A percentile compares a stretch with the other conserved stretches of the same genome.
Evolutionary conservation across 108 stramenopile genomes (phyloP).

Genomic region (Nannochloropsis oceanica): DNA sequence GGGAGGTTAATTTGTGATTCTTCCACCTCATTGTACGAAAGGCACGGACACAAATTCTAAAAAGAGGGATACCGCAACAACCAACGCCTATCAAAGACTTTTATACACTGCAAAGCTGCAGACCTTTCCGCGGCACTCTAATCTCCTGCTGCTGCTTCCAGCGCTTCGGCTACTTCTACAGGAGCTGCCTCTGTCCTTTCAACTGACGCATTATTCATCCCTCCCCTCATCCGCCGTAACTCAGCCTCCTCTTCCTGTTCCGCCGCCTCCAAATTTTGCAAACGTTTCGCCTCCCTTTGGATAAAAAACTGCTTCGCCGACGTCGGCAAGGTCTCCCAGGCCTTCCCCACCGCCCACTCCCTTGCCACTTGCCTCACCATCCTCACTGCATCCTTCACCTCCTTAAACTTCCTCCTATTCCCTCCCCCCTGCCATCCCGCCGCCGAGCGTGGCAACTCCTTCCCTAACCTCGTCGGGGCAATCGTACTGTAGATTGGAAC

Average conservation of each 20-base stretch:
- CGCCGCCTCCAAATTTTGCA: neutral
- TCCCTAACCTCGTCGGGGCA: neutral
- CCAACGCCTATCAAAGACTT: too few species aligned
- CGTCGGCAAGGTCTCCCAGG: constrained; percentile 1
- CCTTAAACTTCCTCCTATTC: constrained; percentile 1
- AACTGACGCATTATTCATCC: too few species aligned
- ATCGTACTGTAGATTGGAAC: constrained; percentile 18
- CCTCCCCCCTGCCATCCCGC: constrained; percentile 2
- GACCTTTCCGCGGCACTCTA: too few species aligned
- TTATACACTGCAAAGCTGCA: too few species aligned
- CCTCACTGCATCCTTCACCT: constrained; percentile 10
- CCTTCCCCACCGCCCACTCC: constrained; percentile 11
- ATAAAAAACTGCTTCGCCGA: neutral
- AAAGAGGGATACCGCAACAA: too few species aligned
- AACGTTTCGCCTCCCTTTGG: neutral
- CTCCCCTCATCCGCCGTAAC: neutral
- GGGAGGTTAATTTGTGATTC: too few species aligned
- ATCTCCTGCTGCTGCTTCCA: too few species aligned
- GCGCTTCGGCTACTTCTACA: too few species aligned
- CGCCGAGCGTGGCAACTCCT: neutral
- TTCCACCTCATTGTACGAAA: too few species aligned
- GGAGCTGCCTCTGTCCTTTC: too few species aligned
- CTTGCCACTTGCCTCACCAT: neutral
- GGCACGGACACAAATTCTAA: too few species aligned
- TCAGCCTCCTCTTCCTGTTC: neutral